Evolutionary conservation across 495 filamentous ascomycete species (phyloP).

Genomic region (Diplogelasinospora grovesii): DNA sequence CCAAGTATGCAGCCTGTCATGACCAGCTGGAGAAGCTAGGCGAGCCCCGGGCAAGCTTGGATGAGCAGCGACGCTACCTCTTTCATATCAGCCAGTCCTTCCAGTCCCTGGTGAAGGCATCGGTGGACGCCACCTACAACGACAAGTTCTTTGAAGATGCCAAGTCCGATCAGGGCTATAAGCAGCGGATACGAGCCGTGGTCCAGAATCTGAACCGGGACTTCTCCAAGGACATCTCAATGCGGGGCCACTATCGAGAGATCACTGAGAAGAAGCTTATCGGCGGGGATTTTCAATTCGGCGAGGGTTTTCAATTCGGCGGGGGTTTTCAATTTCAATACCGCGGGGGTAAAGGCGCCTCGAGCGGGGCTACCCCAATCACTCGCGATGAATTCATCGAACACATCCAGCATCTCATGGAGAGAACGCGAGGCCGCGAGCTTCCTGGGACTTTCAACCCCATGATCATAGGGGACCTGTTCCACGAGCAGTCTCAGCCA

Average conservation of each 20-base stretch:
- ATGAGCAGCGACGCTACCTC: slow-evolving; percentile 49
- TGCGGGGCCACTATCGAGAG: slow-evolving; percentile 37
- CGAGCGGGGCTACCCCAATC: neutral
- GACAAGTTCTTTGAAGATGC: slow-evolving; percentile 49
- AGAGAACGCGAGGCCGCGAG: slow-evolving; percentile 31
- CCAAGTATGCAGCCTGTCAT: slow-evolving; percentile 26
- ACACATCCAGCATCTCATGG: slow-evolving; percentile 27
- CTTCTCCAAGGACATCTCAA: slow-evolving; percentile 47
- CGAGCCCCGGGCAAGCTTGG: slow-evolving; percentile 33
- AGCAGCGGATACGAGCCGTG: slow-evolving; percentile 53
- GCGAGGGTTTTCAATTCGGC: too few relatives aligned
- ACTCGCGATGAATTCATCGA: slow-evolving; percentile 21
- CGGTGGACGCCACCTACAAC: slow-evolving; percentile 51
- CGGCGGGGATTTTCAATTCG: too few relatives aligned
- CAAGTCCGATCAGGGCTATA: slow-evolving; percentile 26
- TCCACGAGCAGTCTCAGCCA: slow-evolving; percentile 33
- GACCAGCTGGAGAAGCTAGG: slow-evolving; percentile 42
- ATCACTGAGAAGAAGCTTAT: slow-evolving; percentile 18
- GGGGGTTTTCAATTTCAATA: too few relatives aligned
- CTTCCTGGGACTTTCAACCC: slow-evolving; percentile 44
- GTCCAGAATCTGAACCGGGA: slow-evolving; percentile 51
- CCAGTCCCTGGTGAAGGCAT: slow-evolving; percentile 40
- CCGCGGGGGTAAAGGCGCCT: too few relatives aligned
- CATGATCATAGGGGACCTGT: slow-evolving; percentile 39
- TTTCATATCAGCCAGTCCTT: slow-evolving; percentile 47